A percentile compares a stretch with the other conserved stretches of the same genome.
phyloP scores from a whole-genome alignment of 495 filamentous ascomycete genomes.

The Aspergillus sparsus region DNA sequence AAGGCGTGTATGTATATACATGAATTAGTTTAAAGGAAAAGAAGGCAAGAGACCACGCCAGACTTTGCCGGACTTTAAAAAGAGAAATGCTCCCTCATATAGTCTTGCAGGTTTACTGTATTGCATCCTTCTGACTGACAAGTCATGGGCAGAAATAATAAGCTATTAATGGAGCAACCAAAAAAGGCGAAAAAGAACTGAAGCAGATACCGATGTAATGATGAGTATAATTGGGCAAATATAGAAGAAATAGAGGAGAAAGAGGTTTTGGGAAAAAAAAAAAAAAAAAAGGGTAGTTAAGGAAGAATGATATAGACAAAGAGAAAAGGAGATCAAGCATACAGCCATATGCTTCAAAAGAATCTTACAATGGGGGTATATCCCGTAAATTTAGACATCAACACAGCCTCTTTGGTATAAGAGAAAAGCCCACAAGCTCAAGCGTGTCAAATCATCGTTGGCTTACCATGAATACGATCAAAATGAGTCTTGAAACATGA shows the following conservation, averaged over 20 bases:
- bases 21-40: no score
- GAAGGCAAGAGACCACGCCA: no score
- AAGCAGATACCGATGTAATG: background rate
- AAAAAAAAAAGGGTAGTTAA: background rate
- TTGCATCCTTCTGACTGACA: no score
- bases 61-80: no score
- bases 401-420: background rate
- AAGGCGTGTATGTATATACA: no score
- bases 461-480: background rate
- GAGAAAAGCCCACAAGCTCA: background rate
- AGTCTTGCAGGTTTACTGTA: no score
- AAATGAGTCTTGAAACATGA: background rate
- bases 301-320: conserved; percentile 6
- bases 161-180: no score
- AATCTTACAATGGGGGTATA: conserved; percentile 14
- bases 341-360: conserved; percentile 1
- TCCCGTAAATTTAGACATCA: conserved; percentile 1
- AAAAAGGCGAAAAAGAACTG: background rate
- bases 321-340: background rate
- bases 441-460: background rate
- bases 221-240: background rate
- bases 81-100: no score
- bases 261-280: background rate
- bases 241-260: background rate
- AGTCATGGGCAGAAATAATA: no score